Conservation (phyloP, 768 basidiomycete genomes). For the Macrolepiota albuminosa region DNA sequence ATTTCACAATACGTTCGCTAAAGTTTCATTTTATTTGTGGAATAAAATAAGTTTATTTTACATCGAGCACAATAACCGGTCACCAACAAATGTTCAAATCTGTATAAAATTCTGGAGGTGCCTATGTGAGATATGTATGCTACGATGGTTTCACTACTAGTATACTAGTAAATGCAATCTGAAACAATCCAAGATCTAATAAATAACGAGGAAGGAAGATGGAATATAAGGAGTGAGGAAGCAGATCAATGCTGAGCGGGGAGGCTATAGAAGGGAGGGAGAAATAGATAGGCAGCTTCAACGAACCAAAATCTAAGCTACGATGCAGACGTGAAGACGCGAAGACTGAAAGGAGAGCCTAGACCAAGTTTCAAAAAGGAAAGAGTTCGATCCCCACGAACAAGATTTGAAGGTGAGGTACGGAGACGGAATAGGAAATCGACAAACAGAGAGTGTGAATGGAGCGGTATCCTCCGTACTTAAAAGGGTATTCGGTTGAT, state of each 20-base stretch:
- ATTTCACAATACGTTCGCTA: too few species aligned
- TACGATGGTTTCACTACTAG: too few species aligned
- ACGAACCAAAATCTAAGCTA: neutral
- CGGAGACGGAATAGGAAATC: neutral
- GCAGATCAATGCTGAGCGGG: neutral
- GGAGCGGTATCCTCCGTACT: neutral
- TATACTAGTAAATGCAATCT: too few species aligned
- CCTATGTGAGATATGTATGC: too few species aligned
- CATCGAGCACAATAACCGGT: too few species aligned
- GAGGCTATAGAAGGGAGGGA: neutral
- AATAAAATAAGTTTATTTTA: too few species aligned
- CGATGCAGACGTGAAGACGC: neutral
- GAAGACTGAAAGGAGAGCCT: neutral
- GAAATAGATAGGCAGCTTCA: neutral
- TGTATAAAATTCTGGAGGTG: too few species aligned
- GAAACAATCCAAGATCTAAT: too few species aligned
- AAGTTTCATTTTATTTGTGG: neutral
- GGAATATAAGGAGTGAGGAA: neutral
- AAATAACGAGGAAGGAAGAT: neutral
- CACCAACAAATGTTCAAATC: too few species aligned
- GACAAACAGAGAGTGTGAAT: too few species aligned
- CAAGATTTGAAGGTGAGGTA: neutral
- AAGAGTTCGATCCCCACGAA: neutral
- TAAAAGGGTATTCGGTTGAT: neutral
- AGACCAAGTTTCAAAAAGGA: neutral